A percentile compares a stretch with the other conserved stretches of the same genome.
phyloP scores from a whole-genome alignment of 164 flowering plant genomes.

The Magnolia kwangsiensis region DNA sequence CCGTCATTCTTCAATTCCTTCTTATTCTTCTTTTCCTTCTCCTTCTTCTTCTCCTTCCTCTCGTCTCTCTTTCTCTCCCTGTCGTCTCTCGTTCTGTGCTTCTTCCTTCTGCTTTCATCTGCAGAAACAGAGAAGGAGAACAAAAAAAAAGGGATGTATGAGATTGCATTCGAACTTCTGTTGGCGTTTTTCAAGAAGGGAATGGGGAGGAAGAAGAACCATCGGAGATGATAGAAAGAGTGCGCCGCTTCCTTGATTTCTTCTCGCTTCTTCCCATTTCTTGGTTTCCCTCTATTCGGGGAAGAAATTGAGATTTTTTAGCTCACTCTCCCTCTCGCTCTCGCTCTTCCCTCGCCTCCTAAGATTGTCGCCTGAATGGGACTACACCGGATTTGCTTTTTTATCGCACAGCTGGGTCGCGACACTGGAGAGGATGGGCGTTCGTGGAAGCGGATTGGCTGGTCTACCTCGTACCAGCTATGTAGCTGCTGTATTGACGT shows the following conservation, averaged over 20 bases:
- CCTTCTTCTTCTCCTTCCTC: background rate
- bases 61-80: conserved; percentile 1
- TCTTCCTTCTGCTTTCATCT: conserved; percentile 11
- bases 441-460: too few species aligned
- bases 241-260: conserved; percentile 8
- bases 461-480: too few species aligned
- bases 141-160: background rate
- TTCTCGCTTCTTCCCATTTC: conserved; percentile 10
- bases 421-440: too few species aligned
- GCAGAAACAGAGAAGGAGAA: background rate
- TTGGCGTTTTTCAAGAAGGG: conserved; percentile 5
- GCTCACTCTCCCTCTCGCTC: too few species aligned
- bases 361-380: too few species aligned
- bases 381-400: too few species aligned
- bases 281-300: background rate
- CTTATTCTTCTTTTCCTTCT: background rate
- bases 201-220: background rate
- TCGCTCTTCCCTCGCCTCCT: too few species aligned
- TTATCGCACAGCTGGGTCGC: too few species aligned
- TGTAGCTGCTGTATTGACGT: too few species aligned
- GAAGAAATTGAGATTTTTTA: too few species aligned
- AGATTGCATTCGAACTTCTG: background rate
- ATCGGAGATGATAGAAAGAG: conserved; percentile 4
- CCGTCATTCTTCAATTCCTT: background rate
- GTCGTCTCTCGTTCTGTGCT: conserved; percentile 10